Base-by-base conservation (phyloP, 345 rosid genomes). In the Moricandia arvensis region DNA sequence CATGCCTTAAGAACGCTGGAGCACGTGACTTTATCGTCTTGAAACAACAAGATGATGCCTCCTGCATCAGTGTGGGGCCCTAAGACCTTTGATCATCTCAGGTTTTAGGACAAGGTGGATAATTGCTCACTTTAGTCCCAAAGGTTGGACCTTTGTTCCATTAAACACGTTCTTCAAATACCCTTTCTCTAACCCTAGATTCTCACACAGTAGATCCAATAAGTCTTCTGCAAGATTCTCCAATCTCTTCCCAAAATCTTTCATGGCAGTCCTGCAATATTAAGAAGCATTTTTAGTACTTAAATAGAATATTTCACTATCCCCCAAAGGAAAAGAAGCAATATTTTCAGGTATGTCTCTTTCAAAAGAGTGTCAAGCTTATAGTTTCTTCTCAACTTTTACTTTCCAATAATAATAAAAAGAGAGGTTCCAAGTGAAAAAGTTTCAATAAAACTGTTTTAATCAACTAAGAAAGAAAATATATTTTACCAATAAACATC, bases 41-140 rank as follows among this genome's bases (percentile, higher is more conserved):
- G 97, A 76, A 95, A 88, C 63, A 95, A 85, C 62, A 95, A 80
- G 68, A 95, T 90, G 82, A 95, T 51, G 63, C 99, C 99, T 33
- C 99, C 99, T 1, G 97, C 97, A 71, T 95, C 99, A 0, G 99
- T 95, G 81, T 95, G n/a, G 99, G 74, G 96, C 97, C 83, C 99
- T 80, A 6, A 95, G 92, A 5, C 99, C 99, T 69, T 87, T 90
- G 73, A 90, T 84, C 34, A 88, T 87, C 63, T 95, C 90, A 3
- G 99, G 99, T n/a, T 73, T 88, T 89, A 7, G 97, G 99, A 77
- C 99, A 95, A 10, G 97, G 83, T 4, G 97, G 99, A 80, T 95
- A 95, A 78, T 89, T 90, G 82, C 96, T 90, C 47, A 92, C 91
- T 54, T 95, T 95, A 9, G 97, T 92, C 21, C 96, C 99, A 71